Conservation (phyloP, 345 rosid species). For the Pelargonium nanum region DNA sequence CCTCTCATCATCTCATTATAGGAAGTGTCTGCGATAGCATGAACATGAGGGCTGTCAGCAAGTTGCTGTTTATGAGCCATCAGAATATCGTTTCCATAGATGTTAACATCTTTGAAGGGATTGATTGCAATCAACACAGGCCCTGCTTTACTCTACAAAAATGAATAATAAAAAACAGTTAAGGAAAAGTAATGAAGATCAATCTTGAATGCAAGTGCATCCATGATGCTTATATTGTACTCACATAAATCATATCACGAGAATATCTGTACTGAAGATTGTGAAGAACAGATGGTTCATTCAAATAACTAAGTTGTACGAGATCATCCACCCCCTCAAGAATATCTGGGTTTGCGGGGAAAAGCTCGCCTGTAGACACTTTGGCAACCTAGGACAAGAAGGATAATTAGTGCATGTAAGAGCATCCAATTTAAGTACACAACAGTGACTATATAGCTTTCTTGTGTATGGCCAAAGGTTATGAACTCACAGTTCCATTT, state of each 20-base stretch:
- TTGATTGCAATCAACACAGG: conserved; percentile 80
- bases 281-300: conserved; percentile 88
- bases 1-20: conserved; percentile 94
- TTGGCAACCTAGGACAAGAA: conserved; percentile 46
- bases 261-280: conserved; percentile 73
- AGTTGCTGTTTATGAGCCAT: conserved; percentile 52
- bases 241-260: conserved; percentile 76
- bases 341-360: conserved; percentile 91
- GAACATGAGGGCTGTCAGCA: conserved; percentile 66
- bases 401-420: conserved; percentile 16
- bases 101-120: conserved; percentile 61
- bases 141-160: conserved; percentile 79
- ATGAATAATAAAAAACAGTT: conserved; percentile 11
- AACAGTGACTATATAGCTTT: conserved; percentile 10
- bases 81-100: conserved; percentile 53
- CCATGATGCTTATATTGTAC: conserved; percentile 20
- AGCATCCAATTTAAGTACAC: conserved; percentile 12
- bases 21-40: conserved; percentile 70
- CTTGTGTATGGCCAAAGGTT: not conserved
- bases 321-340: conserved; percentile 85
- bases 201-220: conserved; percentile 5
- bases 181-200: conserved; percentile 9
- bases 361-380: conserved; percentile 61
- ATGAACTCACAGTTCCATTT: conserved; percentile 52
- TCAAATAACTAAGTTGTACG: conserved; percentile 83